A percentile compares a stretch with the other conserved stretches of the same genome.
Conservation (phyloP, 179 eudicot species). For the Vitellaria paradoxa region DNA sequence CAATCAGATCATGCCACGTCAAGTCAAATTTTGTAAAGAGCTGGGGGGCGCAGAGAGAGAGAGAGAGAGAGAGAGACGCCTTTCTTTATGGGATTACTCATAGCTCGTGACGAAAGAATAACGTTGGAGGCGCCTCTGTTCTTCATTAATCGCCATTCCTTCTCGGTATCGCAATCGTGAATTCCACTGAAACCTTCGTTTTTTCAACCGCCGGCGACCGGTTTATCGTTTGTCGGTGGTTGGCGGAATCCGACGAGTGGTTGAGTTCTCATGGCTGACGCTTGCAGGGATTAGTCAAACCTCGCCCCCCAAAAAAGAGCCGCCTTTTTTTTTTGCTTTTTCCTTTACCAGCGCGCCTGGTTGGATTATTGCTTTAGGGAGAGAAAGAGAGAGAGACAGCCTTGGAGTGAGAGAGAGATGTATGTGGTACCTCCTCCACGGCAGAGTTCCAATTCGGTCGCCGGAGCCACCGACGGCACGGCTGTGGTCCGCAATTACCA, state of each 20-base stretch:
- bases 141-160: not conserved
- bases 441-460: conserved; percentile 42
- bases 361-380: not conserved
- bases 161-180: not conserved
- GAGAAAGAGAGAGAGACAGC: conserved; percentile 31
- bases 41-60: not conserved
- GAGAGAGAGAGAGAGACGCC: not conserved
- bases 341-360: not conserved
- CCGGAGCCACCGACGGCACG: conserved; percentile 28
- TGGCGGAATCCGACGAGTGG: not conserved
- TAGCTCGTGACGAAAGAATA: not conserved
- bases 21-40: not conserved
- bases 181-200: not conserved
- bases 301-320: conserved; percentile 9
- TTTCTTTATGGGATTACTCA: not conserved
- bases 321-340: conserved; percentile 19
- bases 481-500: conserved; percentile 55
- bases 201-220: not conserved
- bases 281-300: no score
- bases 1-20: conserved; percentile 5
- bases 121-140: not conserved
- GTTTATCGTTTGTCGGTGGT: not conserved
- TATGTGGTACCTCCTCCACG: conserved; percentile 54
- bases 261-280: not conserved
- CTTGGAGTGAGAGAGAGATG: conserved; percentile 41